Evolutionary conservation across 78 protist species (phyloP).

Genomic region (Creolimax fragrantissima): DNA sequence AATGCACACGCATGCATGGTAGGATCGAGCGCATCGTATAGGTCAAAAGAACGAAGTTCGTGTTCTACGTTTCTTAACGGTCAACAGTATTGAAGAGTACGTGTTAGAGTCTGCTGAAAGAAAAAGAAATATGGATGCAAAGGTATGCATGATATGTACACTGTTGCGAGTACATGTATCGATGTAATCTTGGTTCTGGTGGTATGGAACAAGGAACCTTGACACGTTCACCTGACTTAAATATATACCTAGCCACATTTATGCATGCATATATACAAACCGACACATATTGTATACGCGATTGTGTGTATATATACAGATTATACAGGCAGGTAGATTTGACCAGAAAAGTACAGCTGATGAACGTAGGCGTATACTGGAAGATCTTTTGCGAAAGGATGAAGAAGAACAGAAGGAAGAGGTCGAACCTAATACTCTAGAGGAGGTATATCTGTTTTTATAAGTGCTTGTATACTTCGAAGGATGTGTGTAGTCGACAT

Average conservation of each 20-base stretch:
- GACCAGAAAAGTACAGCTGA: slow-evolving; percentile 46
- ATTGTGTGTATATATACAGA: slow-evolving; percentile 6
- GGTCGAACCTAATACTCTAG: background rate
- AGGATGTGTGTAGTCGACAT: background rate
- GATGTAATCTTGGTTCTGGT: background rate
- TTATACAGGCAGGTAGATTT: slow-evolving; percentile 78
- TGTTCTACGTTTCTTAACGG: slow-evolving; percentile 80
- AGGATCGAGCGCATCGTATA: slow-evolving; percentile 89
- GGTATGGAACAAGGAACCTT: too few relatives aligned
- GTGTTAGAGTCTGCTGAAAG: slow-evolving; percentile 72
- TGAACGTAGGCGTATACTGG: slow-evolving; percentile 42
- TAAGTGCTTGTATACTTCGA: background rate
- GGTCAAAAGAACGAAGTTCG: slow-evolving; percentile 91
- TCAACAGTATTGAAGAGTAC: slow-evolving; percentile 68
- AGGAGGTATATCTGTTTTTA: background rate
- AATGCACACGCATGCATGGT: slow-evolving; percentile 45
- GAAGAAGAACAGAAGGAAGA: background rate
- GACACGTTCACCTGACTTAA: too few relatives aligned
- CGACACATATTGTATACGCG: too few relatives aligned
- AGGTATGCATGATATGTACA: background rate
- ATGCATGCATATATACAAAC: too few relatives aligned
- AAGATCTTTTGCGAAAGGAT: slow-evolving; percentile 33
- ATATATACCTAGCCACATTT: too few relatives aligned
- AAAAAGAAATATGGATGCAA: slow-evolving; percentile 76
- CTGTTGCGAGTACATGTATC: background rate